phyloP scores from a whole-genome alignment of 768 basidiomycete species.

The Phylloporus scabripes region DNA sequence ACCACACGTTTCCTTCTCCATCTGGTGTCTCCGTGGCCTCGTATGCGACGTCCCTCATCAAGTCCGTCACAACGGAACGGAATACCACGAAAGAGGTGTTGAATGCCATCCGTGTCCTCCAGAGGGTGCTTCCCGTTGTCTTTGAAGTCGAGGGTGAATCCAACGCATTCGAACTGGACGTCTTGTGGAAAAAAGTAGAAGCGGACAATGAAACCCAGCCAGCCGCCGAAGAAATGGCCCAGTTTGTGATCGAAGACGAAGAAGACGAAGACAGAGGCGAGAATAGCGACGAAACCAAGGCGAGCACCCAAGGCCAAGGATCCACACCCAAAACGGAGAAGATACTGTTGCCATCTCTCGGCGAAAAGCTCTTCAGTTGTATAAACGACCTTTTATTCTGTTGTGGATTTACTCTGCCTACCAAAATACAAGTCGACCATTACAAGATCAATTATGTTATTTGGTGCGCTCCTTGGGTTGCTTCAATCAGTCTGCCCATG shows the following conservation, averaged over 20 bases:
- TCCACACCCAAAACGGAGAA: conserved; percentile 36
- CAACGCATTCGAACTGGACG: conserved; percentile 67
- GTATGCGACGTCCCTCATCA: conserved; percentile 68
- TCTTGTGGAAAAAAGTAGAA: conserved; percentile 75
- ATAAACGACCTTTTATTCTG: conserved; percentile 87
- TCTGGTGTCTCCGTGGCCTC: conserved; percentile 53
- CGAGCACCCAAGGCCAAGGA: conserved; percentile 10
- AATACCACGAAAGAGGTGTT: conserved; percentile 82
- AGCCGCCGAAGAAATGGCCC: conserved; percentile 35
- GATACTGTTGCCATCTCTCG: conserved; percentile 64
- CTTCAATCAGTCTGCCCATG: conserved; percentile 3
- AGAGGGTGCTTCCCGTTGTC: conserved; percentile 84
- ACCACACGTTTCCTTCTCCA: conserved; percentile 73
- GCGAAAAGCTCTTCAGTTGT: conserved; percentile 72
- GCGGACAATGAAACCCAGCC: conserved; percentile 34
- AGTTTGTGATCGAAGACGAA: conserved; percentile 90
- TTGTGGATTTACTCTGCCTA: conserved; percentile 88
- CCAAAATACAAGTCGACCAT: conserved; percentile 67
- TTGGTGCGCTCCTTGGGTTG: conserved; percentile 50
- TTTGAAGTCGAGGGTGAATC: conserved; percentile 75
- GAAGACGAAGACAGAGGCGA: conserved; percentile 45
- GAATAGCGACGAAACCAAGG: conserved; percentile 29
- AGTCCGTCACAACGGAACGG: conserved; percentile 46
- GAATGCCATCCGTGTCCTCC: conserved; percentile 87
- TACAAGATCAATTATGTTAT: conserved; percentile 85